A percentile compares a stretch with the other conserved stretches of the same genome.
Evolutionary conservation across 768 basidiomycete genomes (phyloP).

Genomic region (Mycena haematopus): DNA sequence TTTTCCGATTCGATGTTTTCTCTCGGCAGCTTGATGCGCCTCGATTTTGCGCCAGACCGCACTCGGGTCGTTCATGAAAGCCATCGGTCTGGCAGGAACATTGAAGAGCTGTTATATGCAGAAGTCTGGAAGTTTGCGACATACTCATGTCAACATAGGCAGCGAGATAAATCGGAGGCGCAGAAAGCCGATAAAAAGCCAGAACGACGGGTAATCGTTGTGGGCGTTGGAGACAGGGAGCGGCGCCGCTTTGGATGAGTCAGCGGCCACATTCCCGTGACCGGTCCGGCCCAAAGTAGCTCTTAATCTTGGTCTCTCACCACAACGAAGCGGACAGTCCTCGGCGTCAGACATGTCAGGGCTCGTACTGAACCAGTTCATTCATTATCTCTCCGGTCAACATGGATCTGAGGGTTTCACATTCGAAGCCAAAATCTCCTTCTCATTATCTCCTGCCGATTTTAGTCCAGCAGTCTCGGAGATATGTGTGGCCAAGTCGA

Average conservation of each 20-base stretch:
- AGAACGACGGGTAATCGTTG: conserved; percentile 6
- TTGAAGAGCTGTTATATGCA: no score
- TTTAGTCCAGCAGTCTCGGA: background rate
- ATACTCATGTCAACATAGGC: no score
- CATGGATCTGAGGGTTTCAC: background rate
- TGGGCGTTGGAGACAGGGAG: background rate
- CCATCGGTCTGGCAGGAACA: no score
- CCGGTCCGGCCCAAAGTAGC: background rate
- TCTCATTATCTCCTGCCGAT: background rate
- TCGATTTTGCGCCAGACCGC: no score
- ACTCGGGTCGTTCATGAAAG: no score
- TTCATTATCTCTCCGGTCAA: background rate
- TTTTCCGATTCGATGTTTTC: no score
- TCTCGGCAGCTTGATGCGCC: no score
- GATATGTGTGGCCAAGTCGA: background rate
- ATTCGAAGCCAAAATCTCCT: background rate
- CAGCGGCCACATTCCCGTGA: no score
- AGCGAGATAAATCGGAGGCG: background rate
- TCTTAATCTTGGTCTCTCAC: background rate
- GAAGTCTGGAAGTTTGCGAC: no score
- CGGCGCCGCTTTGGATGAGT: no score
- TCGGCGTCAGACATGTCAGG: background rate
- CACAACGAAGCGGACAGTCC: background rate
- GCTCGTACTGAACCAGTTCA: background rate
- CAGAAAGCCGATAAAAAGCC: conserved; percentile 7